Conservation (phyloP, 495 filamentous ascomycete genomes). For the Penicillium cosmopolitanum region DNA sequence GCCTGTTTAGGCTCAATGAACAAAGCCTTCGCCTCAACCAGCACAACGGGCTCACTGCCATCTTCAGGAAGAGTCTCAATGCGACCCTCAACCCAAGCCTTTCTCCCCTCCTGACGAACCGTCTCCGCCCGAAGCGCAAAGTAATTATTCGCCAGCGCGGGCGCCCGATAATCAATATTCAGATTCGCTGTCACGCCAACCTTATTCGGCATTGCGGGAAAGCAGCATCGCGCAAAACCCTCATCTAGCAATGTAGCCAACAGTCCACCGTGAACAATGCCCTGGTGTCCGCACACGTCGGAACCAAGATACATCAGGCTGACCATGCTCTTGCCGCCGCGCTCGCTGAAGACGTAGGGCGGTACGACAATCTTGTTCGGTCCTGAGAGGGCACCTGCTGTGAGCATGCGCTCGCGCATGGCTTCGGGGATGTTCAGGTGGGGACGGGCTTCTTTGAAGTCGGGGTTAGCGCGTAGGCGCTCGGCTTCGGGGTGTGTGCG, state of each 20-base stretch:
- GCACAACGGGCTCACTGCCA: constrained; percentile 63
- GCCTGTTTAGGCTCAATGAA: constrained; percentile 90
- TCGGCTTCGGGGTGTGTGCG: constrained; percentile 71
- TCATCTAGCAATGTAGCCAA: constrained; percentile 93
- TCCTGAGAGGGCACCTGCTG: constrained; percentile 77
- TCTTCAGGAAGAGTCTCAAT: constrained; percentile 79
- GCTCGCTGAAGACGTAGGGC: constrained; percentile 74
- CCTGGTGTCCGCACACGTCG: constrained; percentile 87
- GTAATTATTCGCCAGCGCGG: constrained; percentile 75
- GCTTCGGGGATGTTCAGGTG: constrained; percentile 78
- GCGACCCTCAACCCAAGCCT: constrained; percentile 92
- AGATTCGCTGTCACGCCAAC: constrained; percentile 90
- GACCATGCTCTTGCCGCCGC: constrained; percentile 70
- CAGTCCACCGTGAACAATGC: constrained; percentile 89
- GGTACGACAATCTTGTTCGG: constrained; percentile 79
- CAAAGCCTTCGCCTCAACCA: constrained; percentile 80
- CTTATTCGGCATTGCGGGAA: constrained; percentile 84
- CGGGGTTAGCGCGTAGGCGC: constrained; percentile 66
- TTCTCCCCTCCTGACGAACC: constrained; percentile 87
- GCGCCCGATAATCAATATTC: constrained; percentile 85
- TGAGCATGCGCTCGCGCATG: constrained; percentile 74
- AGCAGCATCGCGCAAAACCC: constrained; percentile 87
- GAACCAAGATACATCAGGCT: constrained; percentile 78
- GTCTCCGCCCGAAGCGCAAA: constrained; percentile 81
- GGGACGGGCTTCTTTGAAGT: constrained; percentile 77